Evolutionary conservation across 495 filamentous ascomycete genomes (phyloP), one percentile per base, ranked within the genome.

Genomic region (Penicillium cataractarum): DNA sequence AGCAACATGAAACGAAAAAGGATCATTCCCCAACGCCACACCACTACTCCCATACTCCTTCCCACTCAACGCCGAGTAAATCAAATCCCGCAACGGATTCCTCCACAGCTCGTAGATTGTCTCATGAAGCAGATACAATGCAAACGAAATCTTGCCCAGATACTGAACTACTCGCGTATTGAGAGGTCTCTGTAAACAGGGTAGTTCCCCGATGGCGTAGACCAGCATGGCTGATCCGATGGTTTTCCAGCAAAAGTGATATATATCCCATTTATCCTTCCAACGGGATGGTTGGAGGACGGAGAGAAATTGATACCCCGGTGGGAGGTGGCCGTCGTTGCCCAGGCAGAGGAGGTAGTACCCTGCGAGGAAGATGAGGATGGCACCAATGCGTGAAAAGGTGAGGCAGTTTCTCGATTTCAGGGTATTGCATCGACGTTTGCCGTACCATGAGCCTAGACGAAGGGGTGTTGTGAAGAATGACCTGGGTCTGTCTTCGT

Each of bases 51-150:
- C 35, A 73, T 70, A 50, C 27, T 50, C 42, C 9, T 61, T 64
- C 26, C 76, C 72, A 57, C 71, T 72, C 10, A 77, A 37, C 1
- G 46, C 31, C 15, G 31, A 55, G 49, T 58, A 64, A 29, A 57
- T 26, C 75, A 80, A 74, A 42, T 81, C 76, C 58, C 84, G 78
- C 19, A 82, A 74, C 66, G 15, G 80, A 74, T 74, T 5, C 75
- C 82, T 37, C 21, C 52, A 56, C 35, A 60, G 39, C 26, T 59
- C 46, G 26, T 55, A 64, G 33, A 50, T 58, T 6, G 57, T 58
- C 15, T 63, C 63, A 55, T 69, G 58, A 39, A 72, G 58, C 24
- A 72, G 46, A 58, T 72, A 72, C 27, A 72, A 62, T 60, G 53
- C 71, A 51, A 65, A 74, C 44, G 59, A 79, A 61, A 69, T 79